Evolutionary conservation across 1,284 basidiomycete genomes (phyloP).

Genomic region (Inonotus hispidus): DNA sequence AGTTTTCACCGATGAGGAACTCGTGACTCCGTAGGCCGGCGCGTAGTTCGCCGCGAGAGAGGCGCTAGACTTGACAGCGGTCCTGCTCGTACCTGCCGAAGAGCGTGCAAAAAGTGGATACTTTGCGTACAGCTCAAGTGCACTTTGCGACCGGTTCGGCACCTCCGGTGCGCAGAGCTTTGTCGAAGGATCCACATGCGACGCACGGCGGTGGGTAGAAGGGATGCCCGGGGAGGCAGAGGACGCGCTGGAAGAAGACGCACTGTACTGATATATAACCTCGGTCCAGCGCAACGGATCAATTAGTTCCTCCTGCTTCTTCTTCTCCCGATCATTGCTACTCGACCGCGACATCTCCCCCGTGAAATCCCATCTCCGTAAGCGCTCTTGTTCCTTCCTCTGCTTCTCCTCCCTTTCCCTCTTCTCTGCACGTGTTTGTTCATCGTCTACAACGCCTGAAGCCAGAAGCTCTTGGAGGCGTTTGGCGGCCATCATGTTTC

Average conservation of each 20-base stretch:
- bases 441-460: background rate
- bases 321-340: conserved; percentile 6
- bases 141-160: conserved; percentile 10
- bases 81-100: background rate
- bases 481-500: conserved; percentile 63
- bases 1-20: background rate
- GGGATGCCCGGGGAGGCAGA: background rate
- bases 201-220: conserved; percentile 8
- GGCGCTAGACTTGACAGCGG: background rate
- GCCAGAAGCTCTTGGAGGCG: conserved; percentile 33
- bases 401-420: background rate
- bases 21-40: background rate
- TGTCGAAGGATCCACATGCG: background rate
- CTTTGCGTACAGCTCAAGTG: conserved; percentile 15
- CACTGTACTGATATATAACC: conserved; percentile 1
- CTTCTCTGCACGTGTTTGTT: background rate
- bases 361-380: background rate
- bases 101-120: conserved; percentile 13
- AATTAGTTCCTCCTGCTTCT: background rate
- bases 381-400: background rate
- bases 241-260: background rate
- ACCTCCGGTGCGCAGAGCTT: background rate
- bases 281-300: background rate
- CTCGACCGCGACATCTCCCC: background rate
- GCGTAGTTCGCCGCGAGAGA: conserved; percentile 1